These are phyloP conservation scores for Arachnomyces sp. DNA, from an alignment of 2,329 filamentous ascomycete genomes.

Conservation along the genomic window DNA sequence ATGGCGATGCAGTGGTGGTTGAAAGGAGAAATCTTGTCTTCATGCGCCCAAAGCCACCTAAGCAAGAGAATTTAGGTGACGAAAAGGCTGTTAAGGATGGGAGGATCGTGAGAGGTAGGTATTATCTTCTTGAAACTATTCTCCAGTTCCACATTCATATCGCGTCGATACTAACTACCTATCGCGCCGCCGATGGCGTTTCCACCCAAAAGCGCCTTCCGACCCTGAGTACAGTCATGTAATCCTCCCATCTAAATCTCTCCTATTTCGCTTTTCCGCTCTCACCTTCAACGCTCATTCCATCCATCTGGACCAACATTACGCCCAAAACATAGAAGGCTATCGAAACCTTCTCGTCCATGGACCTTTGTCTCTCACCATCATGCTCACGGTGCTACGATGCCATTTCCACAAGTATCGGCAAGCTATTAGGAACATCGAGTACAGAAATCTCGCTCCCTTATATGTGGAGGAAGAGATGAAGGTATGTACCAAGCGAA, in stretches of 20 bases:
- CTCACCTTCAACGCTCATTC: constrained; percentile 86
- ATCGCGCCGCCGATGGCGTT: constrained; percentile 14
- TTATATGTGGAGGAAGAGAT: constrained; percentile 67
- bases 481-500: constrained; percentile 56
- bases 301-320: constrained; percentile 74
- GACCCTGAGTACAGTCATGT: constrained; percentile 49
- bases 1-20: constrained; percentile 39
- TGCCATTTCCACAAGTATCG: constrained; percentile 40
- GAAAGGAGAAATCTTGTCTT: constrained; percentile 58
- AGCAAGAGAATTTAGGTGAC: constrained; percentile 23
- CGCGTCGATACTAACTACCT: no score
- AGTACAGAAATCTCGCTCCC: constrained; percentile 75
- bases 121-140: constrained; percentile 10
- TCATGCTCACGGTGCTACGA: constrained; percentile 63
- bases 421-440: constrained; percentile 46
- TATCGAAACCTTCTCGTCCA: constrained; percentile 72
- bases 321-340: constrained; percentile 62
- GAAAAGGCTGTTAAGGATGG: constrained; percentile 15
- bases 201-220: constrained; percentile 34
- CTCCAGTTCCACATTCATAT: background rate
- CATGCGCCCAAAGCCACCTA: constrained; percentile 43
- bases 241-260: constrained; percentile 56
- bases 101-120: constrained; percentile 30
- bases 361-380: constrained; percentile 68
- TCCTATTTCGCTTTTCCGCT: constrained; percentile 85